phyloP scores from a whole-genome alignment of 768 basidiomycete species.

The Mycena amicta region DNA sequence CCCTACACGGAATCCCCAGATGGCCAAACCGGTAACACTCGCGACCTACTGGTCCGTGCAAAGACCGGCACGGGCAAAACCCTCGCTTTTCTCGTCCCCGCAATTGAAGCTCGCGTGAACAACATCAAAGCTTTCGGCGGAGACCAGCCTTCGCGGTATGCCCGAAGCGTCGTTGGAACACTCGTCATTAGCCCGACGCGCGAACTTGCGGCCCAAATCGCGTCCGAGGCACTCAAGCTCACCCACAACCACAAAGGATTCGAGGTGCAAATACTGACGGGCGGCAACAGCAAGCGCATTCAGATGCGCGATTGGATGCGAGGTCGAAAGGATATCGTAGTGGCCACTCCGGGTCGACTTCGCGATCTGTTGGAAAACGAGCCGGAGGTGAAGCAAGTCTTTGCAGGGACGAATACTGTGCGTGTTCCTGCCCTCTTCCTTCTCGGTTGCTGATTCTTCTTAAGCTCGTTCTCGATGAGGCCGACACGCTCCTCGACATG shows the following conservation, averaged over 20 bases:
- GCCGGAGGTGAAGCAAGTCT: conserved; percentile 51
- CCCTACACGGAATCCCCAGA: conserved; percentile 44
- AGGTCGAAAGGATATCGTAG: conserved; percentile 76
- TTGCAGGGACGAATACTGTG: conserved; percentile 63
- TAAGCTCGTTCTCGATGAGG: conserved; percentile 89
- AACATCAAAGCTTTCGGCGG: conserved; percentile 44
- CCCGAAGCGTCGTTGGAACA: conserved; percentile 59
- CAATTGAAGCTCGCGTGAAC: conserved; percentile 74
- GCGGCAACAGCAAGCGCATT: conserved; percentile 64
- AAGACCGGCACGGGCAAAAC: conserved; percentile 92
- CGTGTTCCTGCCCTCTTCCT: conserved; percentile 26
- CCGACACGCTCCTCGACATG: conserved; percentile 89
- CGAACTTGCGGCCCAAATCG: conserved; percentile 89
- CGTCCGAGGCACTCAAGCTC: conserved; percentile 74
- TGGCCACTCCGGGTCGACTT: conserved; percentile 88
- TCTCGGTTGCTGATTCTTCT: conserved; percentile 8
- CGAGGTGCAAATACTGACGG: conserved; percentile 74
- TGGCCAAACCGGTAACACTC: conserved; percentile 28
- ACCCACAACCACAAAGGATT: conserved; percentile 62
- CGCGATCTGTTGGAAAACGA: conserved; percentile 70
- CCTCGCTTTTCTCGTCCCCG: conserved; percentile 84
- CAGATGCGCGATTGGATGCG: conserved; percentile 72
- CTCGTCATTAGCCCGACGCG: conserved; percentile 89
- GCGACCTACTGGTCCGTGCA: conserved; percentile 85
- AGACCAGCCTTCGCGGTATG: conserved; percentile 38